A percentile compares a stretch with the other conserved stretches of the same genome.
Conservation (phyloP, 768 basidiomycete species). For the Krasilnikovozyma curviuscula region DNA sequence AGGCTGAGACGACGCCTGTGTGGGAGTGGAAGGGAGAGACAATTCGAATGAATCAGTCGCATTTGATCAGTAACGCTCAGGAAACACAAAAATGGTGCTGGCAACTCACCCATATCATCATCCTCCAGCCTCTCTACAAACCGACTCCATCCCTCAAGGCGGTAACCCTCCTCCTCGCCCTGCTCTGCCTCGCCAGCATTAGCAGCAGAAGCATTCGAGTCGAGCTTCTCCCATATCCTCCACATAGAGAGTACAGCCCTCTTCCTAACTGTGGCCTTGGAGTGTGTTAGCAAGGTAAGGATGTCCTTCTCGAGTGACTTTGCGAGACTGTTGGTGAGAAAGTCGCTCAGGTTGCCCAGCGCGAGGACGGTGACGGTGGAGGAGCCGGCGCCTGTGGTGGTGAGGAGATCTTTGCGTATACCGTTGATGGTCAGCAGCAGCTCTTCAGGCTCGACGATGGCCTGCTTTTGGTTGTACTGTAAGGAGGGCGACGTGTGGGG, state of each 20-base stretch:
- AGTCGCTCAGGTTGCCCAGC: slow-evolving; percentile 62
- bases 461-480: too few relatives aligned
- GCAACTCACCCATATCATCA: slow-evolving; percentile 35
- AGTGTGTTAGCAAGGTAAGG: slow-evolving; percentile 71
- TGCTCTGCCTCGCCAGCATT: too few relatives aligned
- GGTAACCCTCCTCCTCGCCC: too few relatives aligned
- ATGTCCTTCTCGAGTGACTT: slow-evolving; percentile 74
- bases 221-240: slow-evolving; percentile 54
- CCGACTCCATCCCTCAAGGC: too few relatives aligned
- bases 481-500: too few relatives aligned
- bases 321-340: slow-evolving; percentile 72
- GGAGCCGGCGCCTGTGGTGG: slow-evolving; percentile 35
- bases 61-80: background rate
- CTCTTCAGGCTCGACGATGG: too few relatives aligned
- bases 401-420: slow-evolving; percentile 19
- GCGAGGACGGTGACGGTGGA: slow-evolving; percentile 52
- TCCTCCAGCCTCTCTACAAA: slow-evolving; percentile 58
- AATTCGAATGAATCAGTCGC: background rate
- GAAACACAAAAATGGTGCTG: slow-evolving; percentile 8
- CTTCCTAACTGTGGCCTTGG: slow-evolving; percentile 58
- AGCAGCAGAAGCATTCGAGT: slow-evolving; percentile 42
- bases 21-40: background rate
- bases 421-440: slow-evolving; percentile 87
- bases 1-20: slow-evolving; percentile 79
- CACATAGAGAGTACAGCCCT: slow-evolving; percentile 70